These are phyloP conservation scores for Annulohypoxylon stygium DNA, from an alignment of 495 filamentous ascomycete species.

Conservation along the genomic window DNA sequence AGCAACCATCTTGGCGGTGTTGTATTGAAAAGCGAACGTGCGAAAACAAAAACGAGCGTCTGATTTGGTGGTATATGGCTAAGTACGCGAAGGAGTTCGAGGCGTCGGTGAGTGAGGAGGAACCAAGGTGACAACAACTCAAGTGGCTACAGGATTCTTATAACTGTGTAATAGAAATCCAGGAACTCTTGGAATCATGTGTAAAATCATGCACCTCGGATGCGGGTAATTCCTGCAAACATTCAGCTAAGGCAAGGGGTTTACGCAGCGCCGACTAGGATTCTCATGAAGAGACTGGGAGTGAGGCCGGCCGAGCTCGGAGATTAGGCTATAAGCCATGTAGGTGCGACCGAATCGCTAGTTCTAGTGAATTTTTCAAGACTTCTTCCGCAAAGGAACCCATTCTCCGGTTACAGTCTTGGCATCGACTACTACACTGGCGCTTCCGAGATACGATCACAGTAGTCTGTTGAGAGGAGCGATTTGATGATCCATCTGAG, in stretches of 20 bases:
- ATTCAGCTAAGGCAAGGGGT: constrained; percentile 40
- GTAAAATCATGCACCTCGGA: neutral
- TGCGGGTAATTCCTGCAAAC: constrained; percentile 9
- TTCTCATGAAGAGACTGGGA: constrained; percentile 11
- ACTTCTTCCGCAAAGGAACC: constrained; percentile 28
- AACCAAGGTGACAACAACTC: neutral
- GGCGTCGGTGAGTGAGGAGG: constrained; percentile 15
- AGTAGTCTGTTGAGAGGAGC: constrained; percentile 13
- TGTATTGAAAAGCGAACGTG: constrained; percentile 32
- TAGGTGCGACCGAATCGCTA: constrained; percentile 8
- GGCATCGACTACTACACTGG: constrained; percentile 20
- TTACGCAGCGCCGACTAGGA: constrained; percentile 12
- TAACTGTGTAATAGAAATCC: constrained; percentile 18
- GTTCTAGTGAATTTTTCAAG: constrained; percentile 20
- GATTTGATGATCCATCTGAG: neutral
- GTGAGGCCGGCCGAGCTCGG: constrained; percentile 40
- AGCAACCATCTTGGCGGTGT: constrained; percentile 38
- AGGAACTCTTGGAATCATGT: neutral
- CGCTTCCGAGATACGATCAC: constrained; percentile 27
- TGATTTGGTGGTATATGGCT: constrained; percentile 7
- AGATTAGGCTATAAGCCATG: constrained; percentile 34
- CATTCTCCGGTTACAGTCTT: constrained; percentile 26
- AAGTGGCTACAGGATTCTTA: constrained; percentile 26
- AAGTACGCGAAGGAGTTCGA: constrained; percentile 5
- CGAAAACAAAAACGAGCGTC: constrained; percentile 28